Conservation (phyloP, 106 monocot species). For the Phalaenopsis equestris region DNA sequence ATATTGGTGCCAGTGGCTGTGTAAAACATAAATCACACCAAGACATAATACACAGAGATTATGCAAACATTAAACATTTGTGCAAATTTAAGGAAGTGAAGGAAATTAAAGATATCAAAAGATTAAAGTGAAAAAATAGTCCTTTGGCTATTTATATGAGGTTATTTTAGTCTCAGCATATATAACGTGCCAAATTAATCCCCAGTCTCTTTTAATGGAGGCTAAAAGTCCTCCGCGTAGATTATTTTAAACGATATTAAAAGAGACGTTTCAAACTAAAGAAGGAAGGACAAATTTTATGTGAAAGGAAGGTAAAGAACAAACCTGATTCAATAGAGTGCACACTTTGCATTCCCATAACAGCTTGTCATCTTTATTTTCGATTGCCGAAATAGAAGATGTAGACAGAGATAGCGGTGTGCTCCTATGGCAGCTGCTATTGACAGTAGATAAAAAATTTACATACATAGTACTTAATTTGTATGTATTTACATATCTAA, state of each 20-base stretch:
- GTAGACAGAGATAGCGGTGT: neutral
- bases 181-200: too few species aligned
- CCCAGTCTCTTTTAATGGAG: too few species aligned
- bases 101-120: too few species aligned
- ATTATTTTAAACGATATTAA: too few species aligned
- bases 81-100: neutral
- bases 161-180: too few species aligned
- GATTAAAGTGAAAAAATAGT: too few species aligned
- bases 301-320: neutral
- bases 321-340: conserved; percentile 80
- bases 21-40: neutral
- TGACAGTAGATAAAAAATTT: too few species aligned
- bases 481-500: too few species aligned
- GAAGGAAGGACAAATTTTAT: neutral
- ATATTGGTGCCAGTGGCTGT: conserved; percentile 56
- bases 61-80: neutral
- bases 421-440: neutral
- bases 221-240: too few species aligned
- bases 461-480: too few species aligned
- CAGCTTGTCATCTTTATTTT: conserved; percentile 16
- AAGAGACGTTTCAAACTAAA: neutral
- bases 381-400: conserved; percentile 5
- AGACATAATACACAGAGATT: neutral
- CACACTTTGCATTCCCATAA: conserved; percentile 71
- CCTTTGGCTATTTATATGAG: too few species aligned